phyloP scores from a whole-genome alignment of 306 rosid genomes.

The Purshia tridentata region DNA sequence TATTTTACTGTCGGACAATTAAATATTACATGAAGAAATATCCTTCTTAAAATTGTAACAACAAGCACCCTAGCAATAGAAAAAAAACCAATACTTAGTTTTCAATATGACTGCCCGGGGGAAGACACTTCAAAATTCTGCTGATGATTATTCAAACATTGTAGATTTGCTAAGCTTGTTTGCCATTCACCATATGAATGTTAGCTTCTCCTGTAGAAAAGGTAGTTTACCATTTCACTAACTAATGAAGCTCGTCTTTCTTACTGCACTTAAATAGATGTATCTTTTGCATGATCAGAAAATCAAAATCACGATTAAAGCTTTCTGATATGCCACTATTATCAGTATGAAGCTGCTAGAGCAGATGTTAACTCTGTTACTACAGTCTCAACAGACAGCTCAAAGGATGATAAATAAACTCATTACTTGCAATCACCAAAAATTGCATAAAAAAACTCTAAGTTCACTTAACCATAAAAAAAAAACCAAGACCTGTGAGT shows the following conservation, averaged over 20 bases:
- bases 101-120: slow-evolving; percentile 89
- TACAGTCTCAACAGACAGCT: slow-evolving; percentile 57
- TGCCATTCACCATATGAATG: slow-evolving; percentile 73
- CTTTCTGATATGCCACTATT: slow-evolving; percentile 6
- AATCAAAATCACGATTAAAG: slow-evolving; percentile 4
- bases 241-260: slow-evolving; percentile 17
- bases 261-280: not conserved
- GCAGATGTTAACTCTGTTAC: slow-evolving; percentile 79
- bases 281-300: slow-evolving; percentile 17
- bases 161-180: slow-evolving; percentile 87
- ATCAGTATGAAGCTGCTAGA: slow-evolving; percentile 85
- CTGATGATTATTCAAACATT: slow-evolving; percentile 90
- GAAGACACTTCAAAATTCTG: slow-evolving; percentile 73
- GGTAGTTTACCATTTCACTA: slow-evolving; percentile 41
- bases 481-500: too few relatives aligned
- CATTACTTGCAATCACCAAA: too few relatives aligned
- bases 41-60: too few relatives aligned
- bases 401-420: too few relatives aligned
- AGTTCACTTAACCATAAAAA: too few relatives aligned
- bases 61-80: too few relatives aligned
- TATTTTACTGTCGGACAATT: too few relatives aligned
- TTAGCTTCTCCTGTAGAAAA: slow-evolving; percentile 87
- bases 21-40: too few relatives aligned
- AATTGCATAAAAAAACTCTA: too few relatives aligned
- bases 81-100: too few relatives aligned